These are phyloP conservation scores for Podospora pseudoanserina DNA, from an alignment of 495 filamentous ascomycete genomes.

Conservation along the genomic window DNA sequence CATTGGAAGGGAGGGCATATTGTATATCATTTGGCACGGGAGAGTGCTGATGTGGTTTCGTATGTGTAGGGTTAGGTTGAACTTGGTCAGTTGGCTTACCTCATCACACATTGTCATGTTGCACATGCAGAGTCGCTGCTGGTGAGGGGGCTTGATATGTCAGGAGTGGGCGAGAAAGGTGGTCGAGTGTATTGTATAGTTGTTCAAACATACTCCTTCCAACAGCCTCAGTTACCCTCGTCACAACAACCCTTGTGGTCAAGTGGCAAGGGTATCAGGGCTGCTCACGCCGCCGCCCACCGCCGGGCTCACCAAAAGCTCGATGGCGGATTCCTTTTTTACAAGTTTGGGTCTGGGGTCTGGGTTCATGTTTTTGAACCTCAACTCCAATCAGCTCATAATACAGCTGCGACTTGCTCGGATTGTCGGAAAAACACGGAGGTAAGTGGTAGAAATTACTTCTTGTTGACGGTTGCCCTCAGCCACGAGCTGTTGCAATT, in stretches of 20 bases:
- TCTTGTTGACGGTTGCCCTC: no score
- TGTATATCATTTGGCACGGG: not conserved
- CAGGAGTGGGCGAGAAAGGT: not conserved
- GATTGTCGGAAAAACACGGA: no score
- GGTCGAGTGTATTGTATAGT: not conserved
- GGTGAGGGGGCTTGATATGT: not conserved
- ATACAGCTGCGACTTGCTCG: no score
- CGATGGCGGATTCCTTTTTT: not conserved
- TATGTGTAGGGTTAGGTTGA: not conserved
- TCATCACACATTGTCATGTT: no score
- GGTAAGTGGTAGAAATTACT: no score
- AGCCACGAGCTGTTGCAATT: no score
- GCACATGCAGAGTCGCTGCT: not conserved
- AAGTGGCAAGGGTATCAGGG: not conserved
- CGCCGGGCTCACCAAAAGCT: not conserved
- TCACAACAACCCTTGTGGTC: not conserved
- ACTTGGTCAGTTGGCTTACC: not conserved
- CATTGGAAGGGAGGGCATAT: not conserved
- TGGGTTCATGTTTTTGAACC: no score
- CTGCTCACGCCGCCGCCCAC: no score
- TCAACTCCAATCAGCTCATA: no score
- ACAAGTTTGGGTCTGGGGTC: no score
- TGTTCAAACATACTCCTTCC: not conserved
- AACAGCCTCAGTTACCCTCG: not conserved
- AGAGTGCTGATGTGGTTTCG: not conserved